Evolutionary conservation across 2,329 filamentous ascomycete species (phyloP), one percentile per base, ranked within the genome.

Genomic region (Penicillium digitatum): DNA sequence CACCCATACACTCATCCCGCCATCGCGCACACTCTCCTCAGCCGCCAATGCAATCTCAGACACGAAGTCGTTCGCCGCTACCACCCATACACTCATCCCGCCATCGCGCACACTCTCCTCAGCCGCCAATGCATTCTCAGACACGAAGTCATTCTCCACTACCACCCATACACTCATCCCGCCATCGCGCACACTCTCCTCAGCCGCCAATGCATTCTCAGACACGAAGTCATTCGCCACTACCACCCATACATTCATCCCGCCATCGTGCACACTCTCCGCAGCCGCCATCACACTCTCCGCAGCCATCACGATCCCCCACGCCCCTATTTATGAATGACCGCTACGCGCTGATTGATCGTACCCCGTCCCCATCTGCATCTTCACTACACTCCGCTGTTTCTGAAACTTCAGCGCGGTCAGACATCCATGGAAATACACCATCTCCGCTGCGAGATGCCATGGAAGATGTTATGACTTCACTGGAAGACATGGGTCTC

Each of bases 381-480:
- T 49, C 48, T n/a, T 65, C 63, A 11, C 53, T 57, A 14, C 62
- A 56, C 43, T 65, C 62, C 5, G 56, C 44, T 32, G 32, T 58
- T 27, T 62, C 60, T 12, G 60, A 50, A 14, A 40, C 51, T 14
- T 65, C 63, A 0, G 62, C 50, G 11, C 72, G 84, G 4, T 91
- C 90, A 2, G 83, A 80, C 43, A 77, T 78, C 37, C 83, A 81
- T 42, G 85, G 85, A 1, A 78, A 89, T 70, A 99, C 94, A 0
- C 94, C 94, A 1, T 97, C 94, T 2, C 94, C 94, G 0, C 77
- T 99, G 3, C 83, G 94, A 56, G 90, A 92, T 71, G 94, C 94
- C 1, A 99, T 99, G 91, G 93, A 97, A 68, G 93, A 95, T 72
- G 92, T 99, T 4, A 96, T 97, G 85, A 90, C 94, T 62, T 95